Base-by-base conservation (phyloP, 345 rosid genomes). In the Citrus sp. region DNA sequence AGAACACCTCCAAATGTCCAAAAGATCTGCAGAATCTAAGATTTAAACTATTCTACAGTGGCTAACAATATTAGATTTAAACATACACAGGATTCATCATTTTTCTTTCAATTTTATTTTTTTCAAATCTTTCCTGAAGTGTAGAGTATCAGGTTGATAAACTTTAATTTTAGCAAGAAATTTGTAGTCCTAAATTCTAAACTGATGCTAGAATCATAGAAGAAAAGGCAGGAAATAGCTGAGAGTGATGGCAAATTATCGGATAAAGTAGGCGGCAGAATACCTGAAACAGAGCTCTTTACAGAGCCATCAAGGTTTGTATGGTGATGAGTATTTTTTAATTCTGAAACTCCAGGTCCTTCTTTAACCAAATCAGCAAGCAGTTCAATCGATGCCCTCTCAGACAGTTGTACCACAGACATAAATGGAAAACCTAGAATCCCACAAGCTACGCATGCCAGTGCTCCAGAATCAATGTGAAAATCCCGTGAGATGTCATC, bases 351-450 rank as follows among this genome's bases (percentile, higher is more conserved):
- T 40, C 73, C 62, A 9, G 74, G 67, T 66, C 51, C 82, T 59
- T 80, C 76, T 28, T 78, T 72, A 79, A 38, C 65, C 60, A 63
- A 78, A 73, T 62, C 67, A 38, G 51, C 65, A 8, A 72, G 73
- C 69, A 82, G 67, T 73, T 86, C 87, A 73, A 73, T 58, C 4
- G 87, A 75, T 78, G 92, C 93, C 56, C 79, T 80, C 77, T 87
- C 87, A 66, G 84, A 88, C 68, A 97, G 96, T 82, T 94, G 96
- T 73, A 97, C 86, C 68, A 97, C 95, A 77, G 92, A 86, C 99
- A 97, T 94, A 87, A 97, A 94, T 30, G 99, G 99, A 87, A 92
- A 97, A 78, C 99, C 99, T 51, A 97, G 95, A 90, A 94, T 91
- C 77, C 99, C 99, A 83, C 99, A 97, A 62, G 98, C 98, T 65